Base-by-base conservation (phyloP, 495 filamentous ascomycete genomes). In the Neurospora discreta region DNA sequence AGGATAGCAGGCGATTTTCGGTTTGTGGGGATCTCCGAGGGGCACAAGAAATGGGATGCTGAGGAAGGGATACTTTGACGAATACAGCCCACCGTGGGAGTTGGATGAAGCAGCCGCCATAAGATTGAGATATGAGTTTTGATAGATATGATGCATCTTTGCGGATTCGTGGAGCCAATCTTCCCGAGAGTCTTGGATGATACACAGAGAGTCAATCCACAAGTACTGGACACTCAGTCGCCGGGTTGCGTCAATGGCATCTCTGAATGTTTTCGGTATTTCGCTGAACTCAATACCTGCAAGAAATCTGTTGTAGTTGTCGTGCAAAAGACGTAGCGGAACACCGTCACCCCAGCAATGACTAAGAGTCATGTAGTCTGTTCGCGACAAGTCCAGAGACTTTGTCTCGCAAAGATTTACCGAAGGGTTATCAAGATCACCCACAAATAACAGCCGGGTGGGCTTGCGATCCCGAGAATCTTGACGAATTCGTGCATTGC, bases 201-300 rank as follows among this genome's bases (percentile, higher is more conserved):
- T 81, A 69, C 80, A 82, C 8, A 82, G 69, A 40, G 74, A 74
- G 67, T 82, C 80, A 20, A 82, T 79, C 79, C 81, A 82, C 23
- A 82, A 43, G 69, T 80, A 82, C 43, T 72, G 71, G 38, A 81
- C 39, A 10, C 73, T 71, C 1, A 79, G 13, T 7, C 39, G n/a
- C 15, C 60, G 65, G 18, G 41, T 68, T 68, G 41, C 68, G 65
- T 23, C 58, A 7, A 75, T 40, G 10, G 72, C 69, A 23, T 75
- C 74, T 39, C 69, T 72, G 20, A 73, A 75, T 8, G 69, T 71
- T 39, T 72, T 71, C 10, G 6, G 52, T 33, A 60, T 60, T 16
- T 60, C 15, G 15, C 13, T 60, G 26, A 33, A 18, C 26, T 60
- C 26, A 26, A 60, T 60, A 13, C 26, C 26, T 16, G 26, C 26